These are phyloP conservation scores for Gymnopus androsaceus DNA, from an alignment of 1,284 basidiomycete species.

Conservation along the genomic window DNA sequence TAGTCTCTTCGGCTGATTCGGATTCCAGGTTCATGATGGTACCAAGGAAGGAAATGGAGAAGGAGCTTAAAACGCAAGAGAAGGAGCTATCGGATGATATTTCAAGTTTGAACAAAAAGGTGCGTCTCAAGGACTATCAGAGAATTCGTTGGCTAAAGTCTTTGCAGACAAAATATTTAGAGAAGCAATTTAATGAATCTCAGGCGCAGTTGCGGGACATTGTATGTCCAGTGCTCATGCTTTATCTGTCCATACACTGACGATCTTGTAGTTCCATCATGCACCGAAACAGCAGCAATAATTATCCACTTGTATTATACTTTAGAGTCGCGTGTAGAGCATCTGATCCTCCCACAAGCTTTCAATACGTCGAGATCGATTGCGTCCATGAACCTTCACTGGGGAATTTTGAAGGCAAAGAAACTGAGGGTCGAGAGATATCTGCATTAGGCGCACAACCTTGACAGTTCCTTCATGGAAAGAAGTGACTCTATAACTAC, in stretches of 20 bases:
- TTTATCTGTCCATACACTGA: conserved; percentile 55
- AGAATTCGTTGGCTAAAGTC: not conserved
- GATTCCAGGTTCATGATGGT: conserved; percentile 81
- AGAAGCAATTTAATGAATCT: conserved; percentile 89
- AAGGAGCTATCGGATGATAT: conserved; percentile 84
- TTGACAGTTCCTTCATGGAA: too few species aligned
- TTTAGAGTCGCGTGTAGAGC: too few species aligned
- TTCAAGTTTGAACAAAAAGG: conserved; percentile 78
- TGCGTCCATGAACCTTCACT: too few species aligned
- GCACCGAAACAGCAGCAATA: conserved; percentile 50
- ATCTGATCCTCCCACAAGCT: too few species aligned
- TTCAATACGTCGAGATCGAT: too few species aligned
- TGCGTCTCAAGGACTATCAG: conserved; percentile 24
- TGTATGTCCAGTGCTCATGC: conserved; percentile 79
- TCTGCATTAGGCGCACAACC: too few species aligned
- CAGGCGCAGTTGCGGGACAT: conserved; percentile 75
- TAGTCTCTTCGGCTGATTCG: conserved; percentile 7
- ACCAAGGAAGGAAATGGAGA: conserved; percentile 79
- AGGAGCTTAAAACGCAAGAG: conserved; percentile 71
- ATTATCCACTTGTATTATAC: not conserved
- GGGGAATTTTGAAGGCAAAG: too few species aligned
- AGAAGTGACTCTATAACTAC: too few species aligned
- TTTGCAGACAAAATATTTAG: conserved; percentile 80
- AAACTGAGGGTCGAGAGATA: too few species aligned
- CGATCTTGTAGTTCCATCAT: conserved; percentile 55